phyloP scores from a whole-genome alignment of 2,329 filamentous ascomycete genomes.

The Pyrenophora tritici-repentis region DNA sequence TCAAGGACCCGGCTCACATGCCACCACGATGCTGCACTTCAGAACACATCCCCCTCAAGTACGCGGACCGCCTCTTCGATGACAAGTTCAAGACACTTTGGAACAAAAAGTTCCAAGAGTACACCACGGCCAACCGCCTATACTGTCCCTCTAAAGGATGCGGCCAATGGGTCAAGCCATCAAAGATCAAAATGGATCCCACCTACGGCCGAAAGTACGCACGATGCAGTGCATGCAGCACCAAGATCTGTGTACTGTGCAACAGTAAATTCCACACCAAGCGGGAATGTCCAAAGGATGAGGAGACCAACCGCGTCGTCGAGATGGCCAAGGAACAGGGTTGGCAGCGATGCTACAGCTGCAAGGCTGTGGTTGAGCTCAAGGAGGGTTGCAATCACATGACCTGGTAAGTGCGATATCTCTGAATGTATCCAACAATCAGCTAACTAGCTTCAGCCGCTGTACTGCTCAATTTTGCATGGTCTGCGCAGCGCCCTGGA shows the following conservation, averaged over 20 bases:
- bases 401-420: constrained; percentile 68
- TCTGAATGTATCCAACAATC: constrained; percentile 6
- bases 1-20: constrained; percentile 80
- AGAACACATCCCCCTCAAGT: constrained; percentile 73
- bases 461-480: constrained; percentile 88
- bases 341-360: constrained; percentile 77
- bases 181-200: constrained; percentile 63
- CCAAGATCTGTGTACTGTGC: constrained; percentile 75
- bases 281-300: constrained; percentile 72
- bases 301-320: constrained; percentile 67
- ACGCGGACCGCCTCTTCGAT: constrained; percentile 78
- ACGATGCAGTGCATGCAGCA: constrained; percentile 72
- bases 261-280: constrained; percentile 72
- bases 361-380: constrained; percentile 74
- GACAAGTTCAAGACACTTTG: constrained; percentile 74
- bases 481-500: constrained; percentile 82
- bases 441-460: constrained; percentile 55
- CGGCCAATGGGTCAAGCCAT: constrained; percentile 78
- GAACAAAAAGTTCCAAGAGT: constrained; percentile 81
- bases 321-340: constrained; percentile 69
- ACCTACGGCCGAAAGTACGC: constrained; percentile 64
- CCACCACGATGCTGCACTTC: constrained; percentile 79
- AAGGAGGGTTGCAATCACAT: constrained; percentile 88
- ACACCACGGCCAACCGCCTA: constrained; percentile 72
- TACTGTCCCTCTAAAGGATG: constrained; percentile 77